Evolutionary conservation across 495 filamentous ascomycete species (phyloP), one percentile per base, ranked within the genome.

Genomic region (Paragyromitra xinjiangensis): DNA sequence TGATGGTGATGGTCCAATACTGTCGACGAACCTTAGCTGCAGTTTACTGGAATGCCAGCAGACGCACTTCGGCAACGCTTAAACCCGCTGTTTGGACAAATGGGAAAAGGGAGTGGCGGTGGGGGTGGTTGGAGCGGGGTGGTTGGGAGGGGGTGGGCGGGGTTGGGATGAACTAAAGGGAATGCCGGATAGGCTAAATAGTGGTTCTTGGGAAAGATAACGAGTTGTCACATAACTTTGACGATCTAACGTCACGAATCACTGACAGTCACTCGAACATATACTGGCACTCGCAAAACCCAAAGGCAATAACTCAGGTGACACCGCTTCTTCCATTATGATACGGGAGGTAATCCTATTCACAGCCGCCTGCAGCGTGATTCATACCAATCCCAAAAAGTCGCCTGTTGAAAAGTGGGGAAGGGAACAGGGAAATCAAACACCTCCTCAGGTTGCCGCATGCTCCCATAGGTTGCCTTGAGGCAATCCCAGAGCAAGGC

Each of bases 181-280:
- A 50, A 48, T 40, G n/a, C 44, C 19, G 45, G 44, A 40, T 71
- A 24, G 22, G 66, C 64, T 51, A 22, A 22, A 39, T 1, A 5
- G 16, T 19, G 42, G 53, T 55, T 8, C 14, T 22, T 63, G 29
- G 42, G 9, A 24, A 50, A 29, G 61, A 12, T 51, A 40, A 45
- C 42, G 37, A 29, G 34, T 65, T 14, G 50, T 64, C 19, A 42
- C 44, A 64, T 24, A 42, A 34, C 29, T 16, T 64, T 50, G 59
- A 64, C 51, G 39, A 45, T 14, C 53, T 24, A 44, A 37, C 63
- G 34, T 68, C 71, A 59, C 19, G 24, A 53, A 73, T 77, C 74
- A 77, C 69, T 63, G 55, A 7, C 14, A 65, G 73, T 77, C 74
- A 77, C 74, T 77, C 74, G 69, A 75, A 55, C 58, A 64, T 58